A percentile compares a stretch with the other conserved stretches of the same genome.
Evolutionary conservation across 495 filamentous ascomycete genomes (phyloP).

Genomic region (Darksidea phi): DNA sequence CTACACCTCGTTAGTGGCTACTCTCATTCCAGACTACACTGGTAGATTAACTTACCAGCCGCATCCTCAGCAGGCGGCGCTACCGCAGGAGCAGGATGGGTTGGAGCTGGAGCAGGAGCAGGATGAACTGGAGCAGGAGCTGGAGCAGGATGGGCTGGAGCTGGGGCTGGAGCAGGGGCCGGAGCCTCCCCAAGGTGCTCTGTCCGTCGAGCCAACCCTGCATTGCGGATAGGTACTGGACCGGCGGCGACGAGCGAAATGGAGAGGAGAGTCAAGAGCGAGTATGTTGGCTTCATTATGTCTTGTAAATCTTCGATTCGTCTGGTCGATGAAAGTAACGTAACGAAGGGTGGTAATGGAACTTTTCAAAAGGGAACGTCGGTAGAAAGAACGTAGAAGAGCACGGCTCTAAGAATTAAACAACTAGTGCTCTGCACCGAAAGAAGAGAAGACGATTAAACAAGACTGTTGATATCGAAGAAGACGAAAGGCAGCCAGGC

Average conservation of each 20-base stretch:
- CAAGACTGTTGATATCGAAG: not conserved
- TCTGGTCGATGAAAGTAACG: not conserved
- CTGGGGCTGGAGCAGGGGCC: not conserved
- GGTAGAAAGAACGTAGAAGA: not conserved
- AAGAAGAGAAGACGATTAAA: not conserved
- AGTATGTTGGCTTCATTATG: not conserved
- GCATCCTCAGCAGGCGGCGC: not conserved
- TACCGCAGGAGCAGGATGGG: not conserved
- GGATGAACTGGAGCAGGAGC: not conserved
- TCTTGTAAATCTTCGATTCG: not conserved
- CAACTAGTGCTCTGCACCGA: slow-evolving; percentile 1
- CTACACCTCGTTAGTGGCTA: not conserved
- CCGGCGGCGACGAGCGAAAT: not conserved
- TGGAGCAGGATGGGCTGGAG: not conserved
- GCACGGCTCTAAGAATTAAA: not conserved
- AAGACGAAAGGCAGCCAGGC: not conserved
- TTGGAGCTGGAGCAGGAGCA: not conserved
- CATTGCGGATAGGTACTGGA: not conserved
- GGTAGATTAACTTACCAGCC: too few relatives aligned
- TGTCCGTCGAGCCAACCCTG: too few relatives aligned
- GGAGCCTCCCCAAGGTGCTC: too few relatives aligned
- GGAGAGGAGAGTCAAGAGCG: not conserved
- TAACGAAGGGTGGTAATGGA: not conserved
- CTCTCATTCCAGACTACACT: too few relatives aligned
- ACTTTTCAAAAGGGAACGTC: too few relatives aligned